Evolutionary conservation across 2,329 filamentous ascomycete species (phyloP), one percentile per base, ranked within the genome.

Genomic region (Cercospora nicotianae): DNA sequence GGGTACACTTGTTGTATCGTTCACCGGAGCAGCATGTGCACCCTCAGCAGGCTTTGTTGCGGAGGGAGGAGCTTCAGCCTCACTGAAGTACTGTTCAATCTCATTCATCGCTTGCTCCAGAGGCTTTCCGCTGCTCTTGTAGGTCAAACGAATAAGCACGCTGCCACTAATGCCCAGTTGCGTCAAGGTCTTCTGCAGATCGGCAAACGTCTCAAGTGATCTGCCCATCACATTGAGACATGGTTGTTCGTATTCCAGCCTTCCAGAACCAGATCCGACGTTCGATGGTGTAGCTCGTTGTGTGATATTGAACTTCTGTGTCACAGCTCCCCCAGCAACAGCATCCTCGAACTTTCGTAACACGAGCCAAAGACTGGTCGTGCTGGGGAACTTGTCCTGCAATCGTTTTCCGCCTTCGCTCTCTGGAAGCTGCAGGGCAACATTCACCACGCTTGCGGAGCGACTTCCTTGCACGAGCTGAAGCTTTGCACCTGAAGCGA

Each of bases 151-250:
- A 64, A 99, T 85, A 65, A 97, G 81, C 4, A 92, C 89, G 75
- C 87, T 94, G 5, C 95, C 94, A 77, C 94, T 96, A 75, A 96
- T 90, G 0, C 95, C 95, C 18, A 98, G 82, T 78, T 97, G 92
- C 5, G 89, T 89, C 57, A 99, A 80, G 0, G 92, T 94, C 83
- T 96, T 96, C 78, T 97, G 93, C 67, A 98, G 85, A 75, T 96
- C 94, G 18, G 84, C 83, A 74, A 98, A 92, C 0, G 87, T 89
- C 2, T 89, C 86, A 16, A 97, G 80, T 73, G 94, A 92, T 74
- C 92, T 86, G 9, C 91, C 92, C 86, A 96, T 90, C 13, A 60
- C 64, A 70, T 97, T 87, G 64, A 98, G 81, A 16, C 93, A 89
- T 0, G 95, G 95, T 71, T 89, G 90, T 80, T 98, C 92, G 76